Conservation (phyloP, 2,329 filamentous ascomycete species). For the Cercospora nicotianae region DNA sequence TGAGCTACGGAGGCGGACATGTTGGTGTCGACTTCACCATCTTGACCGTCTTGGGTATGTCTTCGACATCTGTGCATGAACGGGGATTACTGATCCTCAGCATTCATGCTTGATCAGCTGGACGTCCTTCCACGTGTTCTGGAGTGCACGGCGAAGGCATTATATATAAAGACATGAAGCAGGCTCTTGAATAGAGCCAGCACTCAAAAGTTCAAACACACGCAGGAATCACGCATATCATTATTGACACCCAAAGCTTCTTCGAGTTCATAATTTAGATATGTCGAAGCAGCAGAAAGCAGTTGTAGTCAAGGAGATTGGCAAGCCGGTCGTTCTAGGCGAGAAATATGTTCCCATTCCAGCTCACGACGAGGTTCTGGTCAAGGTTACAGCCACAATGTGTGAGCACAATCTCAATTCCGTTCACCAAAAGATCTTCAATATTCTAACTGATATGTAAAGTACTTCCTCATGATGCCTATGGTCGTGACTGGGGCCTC, state of each 20-base stretch:
- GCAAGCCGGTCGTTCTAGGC: conserved; percentile 12
- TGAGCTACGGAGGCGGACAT: background rate
- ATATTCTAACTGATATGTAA: background rate
- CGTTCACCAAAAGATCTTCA: background rate
- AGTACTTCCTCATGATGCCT: conserved; percentile 21
- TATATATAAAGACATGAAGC: background rate
- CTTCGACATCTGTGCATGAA: background rate
- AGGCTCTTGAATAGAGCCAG: background rate
- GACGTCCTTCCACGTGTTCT: background rate
- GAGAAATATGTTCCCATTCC: conserved; percentile 6
- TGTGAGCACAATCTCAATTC: background rate
- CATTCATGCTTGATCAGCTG: background rate
- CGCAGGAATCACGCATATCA: background rate
- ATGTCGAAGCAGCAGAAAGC: conserved; percentile 13
- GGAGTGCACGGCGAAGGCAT: background rate
- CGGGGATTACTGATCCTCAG: background rate
- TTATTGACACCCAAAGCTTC: background rate
- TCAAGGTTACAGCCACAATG: conserved; percentile 15
- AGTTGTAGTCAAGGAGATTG: conserved; percentile 10
- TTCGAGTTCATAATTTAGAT: background rate
- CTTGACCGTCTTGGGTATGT: background rate
- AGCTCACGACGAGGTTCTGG: conserved; percentile 12
- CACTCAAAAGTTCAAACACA: background rate
- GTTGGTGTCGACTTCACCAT: background rate
- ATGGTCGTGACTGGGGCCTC: conserved; percentile 17